phyloP scores from a whole-genome alignment of 768 basidiomycete species.

The Cystobasidium ongulense region DNA sequence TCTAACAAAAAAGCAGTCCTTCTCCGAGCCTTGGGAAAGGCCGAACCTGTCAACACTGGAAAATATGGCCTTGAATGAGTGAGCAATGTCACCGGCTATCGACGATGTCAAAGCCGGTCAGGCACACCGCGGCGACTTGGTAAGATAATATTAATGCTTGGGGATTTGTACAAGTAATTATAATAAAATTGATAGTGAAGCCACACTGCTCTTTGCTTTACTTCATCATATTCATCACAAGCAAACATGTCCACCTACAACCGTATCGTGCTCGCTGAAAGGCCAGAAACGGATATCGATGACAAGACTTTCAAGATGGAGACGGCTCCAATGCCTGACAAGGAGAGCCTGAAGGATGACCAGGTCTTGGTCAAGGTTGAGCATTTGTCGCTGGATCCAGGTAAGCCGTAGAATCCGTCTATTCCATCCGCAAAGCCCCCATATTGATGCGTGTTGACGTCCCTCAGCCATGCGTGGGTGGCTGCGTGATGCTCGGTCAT shows the following conservation, averaged over 20 bases:
- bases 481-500: constrained; percentile 63
- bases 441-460: background rate
- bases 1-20: too few species aligned
- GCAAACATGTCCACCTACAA: constrained; percentile 32
- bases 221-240: background rate
- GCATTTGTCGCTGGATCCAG: constrained; percentile 75
- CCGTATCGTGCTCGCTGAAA: constrained; percentile 61
- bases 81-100: background rate
- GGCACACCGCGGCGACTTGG: background rate
- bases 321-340: constrained; percentile 41
- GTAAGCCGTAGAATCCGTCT: background rate
- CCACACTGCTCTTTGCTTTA: background rate
- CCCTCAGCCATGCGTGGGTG: constrained; percentile 47
- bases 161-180: background rate
- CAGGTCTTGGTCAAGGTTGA: constrained; percentile 65
- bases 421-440: background rate
- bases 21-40: background rate
- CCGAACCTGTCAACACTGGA: background rate
- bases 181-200: too few species aligned
- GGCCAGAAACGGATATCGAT: constrained; percentile 62
- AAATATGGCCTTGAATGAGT: too few species aligned
- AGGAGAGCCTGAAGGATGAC: constrained; percentile 46
- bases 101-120: background rate
- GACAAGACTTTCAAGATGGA: constrained; percentile 18
- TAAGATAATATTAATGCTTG: background rate